phyloP scores from a whole-genome alignment of 345 rosid genomes.

The Cardamine occulta region DNA sequence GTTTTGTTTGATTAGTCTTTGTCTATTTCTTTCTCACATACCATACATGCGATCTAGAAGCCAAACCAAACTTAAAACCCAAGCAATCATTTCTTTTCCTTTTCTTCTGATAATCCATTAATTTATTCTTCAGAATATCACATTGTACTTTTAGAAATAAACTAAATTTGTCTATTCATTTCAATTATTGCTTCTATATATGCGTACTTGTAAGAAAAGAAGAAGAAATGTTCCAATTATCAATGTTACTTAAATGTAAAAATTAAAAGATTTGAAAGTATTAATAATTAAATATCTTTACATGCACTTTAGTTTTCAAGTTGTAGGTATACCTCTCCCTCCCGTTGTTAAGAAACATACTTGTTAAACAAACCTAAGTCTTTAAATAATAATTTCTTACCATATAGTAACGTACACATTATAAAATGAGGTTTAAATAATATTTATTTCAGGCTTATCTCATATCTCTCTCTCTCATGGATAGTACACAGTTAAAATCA shows the following conservation, averaged over 20 bases:
- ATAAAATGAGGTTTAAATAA: constrained; percentile 24
- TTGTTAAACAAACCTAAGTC: constrained; percentile 29
- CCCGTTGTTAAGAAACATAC: constrained; percentile 37
- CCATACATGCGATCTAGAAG: constrained; percentile 37
- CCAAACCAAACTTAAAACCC: constrained; percentile 60
- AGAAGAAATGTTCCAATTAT: not conserved
- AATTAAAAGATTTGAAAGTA: not conserved
- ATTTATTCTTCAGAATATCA: constrained; percentile 10
- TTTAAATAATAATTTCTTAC: constrained; percentile 11
- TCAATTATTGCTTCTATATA: not conserved
- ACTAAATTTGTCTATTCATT: not conserved
- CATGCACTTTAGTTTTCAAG: constrained; percentile 34
- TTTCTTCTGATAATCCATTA: constrained; percentile 14
- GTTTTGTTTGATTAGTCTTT: constrained; percentile 31
- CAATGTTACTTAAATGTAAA: constrained; percentile 14
- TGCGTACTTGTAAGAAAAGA: constrained; percentile 17
- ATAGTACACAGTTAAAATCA: constrained; percentile 41
- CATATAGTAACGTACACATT: constrained; percentile 2
- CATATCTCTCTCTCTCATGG: constrained; percentile 31
- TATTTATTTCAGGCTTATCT: constrained; percentile 13
- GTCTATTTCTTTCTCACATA: constrained; percentile 33
- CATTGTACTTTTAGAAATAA: not conserved
- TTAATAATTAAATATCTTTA: not conserved
- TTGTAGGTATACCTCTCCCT: constrained; percentile 40
- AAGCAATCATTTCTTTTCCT: constrained; percentile 51